These are phyloP conservation scores for Trichosporon sp. DNA, from an alignment of 1,284 basidiomycete species.

Conservation along the genomic window DNA sequence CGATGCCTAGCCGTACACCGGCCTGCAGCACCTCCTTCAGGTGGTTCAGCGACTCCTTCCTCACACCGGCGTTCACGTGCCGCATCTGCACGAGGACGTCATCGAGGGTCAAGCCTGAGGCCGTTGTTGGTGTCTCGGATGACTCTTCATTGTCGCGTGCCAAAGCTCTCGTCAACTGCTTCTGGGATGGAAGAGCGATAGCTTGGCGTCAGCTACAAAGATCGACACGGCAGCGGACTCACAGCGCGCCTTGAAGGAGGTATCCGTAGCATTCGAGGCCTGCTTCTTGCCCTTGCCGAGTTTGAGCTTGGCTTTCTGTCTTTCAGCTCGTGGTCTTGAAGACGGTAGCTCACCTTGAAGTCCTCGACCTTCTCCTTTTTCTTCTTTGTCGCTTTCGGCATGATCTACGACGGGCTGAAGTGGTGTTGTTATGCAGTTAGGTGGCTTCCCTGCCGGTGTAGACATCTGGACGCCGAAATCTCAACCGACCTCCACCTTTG, in stretches of 20 bases:
- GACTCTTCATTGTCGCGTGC: slow-evolving; percentile 49
- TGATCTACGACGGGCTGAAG: slow-evolving; percentile 29
- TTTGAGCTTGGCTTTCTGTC: slow-evolving; percentile 89
- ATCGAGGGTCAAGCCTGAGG: slow-evolving; percentile 66
- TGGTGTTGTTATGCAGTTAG: neutral
- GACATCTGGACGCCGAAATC: neutral
- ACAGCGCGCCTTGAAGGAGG: slow-evolving; percentile 92
- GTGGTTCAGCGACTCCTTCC: slow-evolving; percentile 76
- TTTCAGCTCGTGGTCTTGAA: neutral
- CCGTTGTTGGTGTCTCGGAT: slow-evolving; percentile 62
- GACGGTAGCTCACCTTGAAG: slow-evolving; percentile 67
- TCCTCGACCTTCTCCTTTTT: slow-evolving; percentile 82
- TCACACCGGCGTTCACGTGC: slow-evolving; percentile 71
- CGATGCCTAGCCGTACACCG: slow-evolving; percentile 57
- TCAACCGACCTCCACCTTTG: neutral
- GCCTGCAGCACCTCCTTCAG: slow-evolving; percentile 70
- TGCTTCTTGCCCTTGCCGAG: slow-evolving; percentile 88
- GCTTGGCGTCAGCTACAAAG: slow-evolving; percentile 52
- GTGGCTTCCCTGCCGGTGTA: neutral
- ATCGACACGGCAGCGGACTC: slow-evolving; percentile 27
- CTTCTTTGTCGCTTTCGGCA: slow-evolving; percentile 83
- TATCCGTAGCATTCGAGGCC: slow-evolving; percentile 82
- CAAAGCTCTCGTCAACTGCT: slow-evolving; percentile 43
- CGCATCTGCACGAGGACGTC: slow-evolving; percentile 74
- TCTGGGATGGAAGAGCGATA: slow-evolving; percentile 82